Evolutionary conservation across 345 rosid species (phyloP).

Genomic region (Ceriops zippeliana): DNA sequence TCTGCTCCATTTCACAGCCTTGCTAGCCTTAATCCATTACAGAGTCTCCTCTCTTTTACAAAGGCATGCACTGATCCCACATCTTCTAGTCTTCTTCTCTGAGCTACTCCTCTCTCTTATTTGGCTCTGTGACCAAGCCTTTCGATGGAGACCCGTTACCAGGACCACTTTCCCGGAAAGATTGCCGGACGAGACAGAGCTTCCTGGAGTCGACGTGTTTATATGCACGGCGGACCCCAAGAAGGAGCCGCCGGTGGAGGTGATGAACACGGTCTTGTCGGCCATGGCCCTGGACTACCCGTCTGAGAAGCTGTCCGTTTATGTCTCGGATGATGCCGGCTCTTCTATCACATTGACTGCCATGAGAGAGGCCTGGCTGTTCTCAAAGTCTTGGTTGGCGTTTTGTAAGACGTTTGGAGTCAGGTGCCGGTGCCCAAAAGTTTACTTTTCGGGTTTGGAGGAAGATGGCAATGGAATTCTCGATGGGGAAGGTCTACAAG

Average conservation of each 20-base stretch:
- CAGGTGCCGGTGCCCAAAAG: slow-evolving; percentile 27
- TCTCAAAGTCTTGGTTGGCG: slow-evolving; percentile 48
- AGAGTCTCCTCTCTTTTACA: slow-evolving; percentile 31
- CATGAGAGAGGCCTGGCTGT: slow-evolving; percentile 35
- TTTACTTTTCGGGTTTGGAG: slow-evolving; percentile 27
- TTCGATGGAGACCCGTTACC: slow-evolving; percentile 32
- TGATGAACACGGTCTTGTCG: slow-evolving; percentile 46
- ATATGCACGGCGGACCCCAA: slow-evolving; percentile 48
- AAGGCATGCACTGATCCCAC: slow-evolving; percentile 6
- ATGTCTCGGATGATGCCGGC: slow-evolving; percentile 51
- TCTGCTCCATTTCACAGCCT: too few relatives aligned
- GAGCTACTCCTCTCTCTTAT: slow-evolving; percentile 23
- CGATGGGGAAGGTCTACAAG: neutral
- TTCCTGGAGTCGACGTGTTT: slow-evolving; percentile 48
- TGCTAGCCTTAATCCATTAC: slow-evolving; percentile 21
- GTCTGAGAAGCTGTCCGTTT: slow-evolving; percentile 40
- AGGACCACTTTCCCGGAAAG: slow-evolving; percentile 37
- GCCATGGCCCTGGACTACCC: slow-evolving; percentile 54
- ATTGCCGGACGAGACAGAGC: slow-evolving; percentile 21
- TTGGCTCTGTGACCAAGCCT: slow-evolving; percentile 34
- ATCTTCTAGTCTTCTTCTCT: slow-evolving; percentile 29
- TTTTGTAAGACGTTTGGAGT: slow-evolving; percentile 35
- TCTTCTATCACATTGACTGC: slow-evolving; percentile 34
- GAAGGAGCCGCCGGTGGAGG: slow-evolving; percentile 47
- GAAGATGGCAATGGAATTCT: slow-evolving; percentile 4